Base-by-base conservation (phyloP, 164 flowering plant genomes). In the Berberis thunbergii region DNA sequence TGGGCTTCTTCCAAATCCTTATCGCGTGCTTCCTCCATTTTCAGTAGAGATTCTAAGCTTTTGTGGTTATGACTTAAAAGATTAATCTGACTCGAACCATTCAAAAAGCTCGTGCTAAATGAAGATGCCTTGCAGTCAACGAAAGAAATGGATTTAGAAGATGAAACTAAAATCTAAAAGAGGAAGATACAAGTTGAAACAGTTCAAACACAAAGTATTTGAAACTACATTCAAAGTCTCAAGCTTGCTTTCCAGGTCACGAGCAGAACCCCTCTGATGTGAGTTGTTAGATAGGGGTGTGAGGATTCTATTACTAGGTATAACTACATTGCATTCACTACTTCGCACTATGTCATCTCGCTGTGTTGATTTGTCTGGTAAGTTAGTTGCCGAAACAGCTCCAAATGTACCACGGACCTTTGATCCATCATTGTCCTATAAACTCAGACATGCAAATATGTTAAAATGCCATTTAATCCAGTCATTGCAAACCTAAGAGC, bases 1-100 rank as follows among this genome's bases (percentile, higher is more conserved):
- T 86, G 96, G 43, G 91, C 96, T 69, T 88, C 87, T 64, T 88
- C 90, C 62, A 92, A 80, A 68, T 86, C 91, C 73, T 78, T 89
- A 75, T 92, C 97, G 3, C 72, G 74, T 61, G 75, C 55, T 70
- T 86, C 96, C 75, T 92, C 97, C 59, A 84, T 61, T 52, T 81
- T 82, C 69, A 71, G 44, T 43, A 86, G 64, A 45, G 86, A 69
- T 50, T 78, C 72, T 6, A 84, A 39, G 61, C 76, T 79, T 59
- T 64, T 59, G 50, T 67, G 67, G 11, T 69, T 57, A 52, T 63
- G 49, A 65, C 68, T 81, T 8, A 67, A 53, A 42, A 67, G 54
- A 63, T 64, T 78, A 54, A 41, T 59, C 70, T 69, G 73, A 63
- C 48, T 73, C 62, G 57, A 58, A 72, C 53, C 38, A 69, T 74